Evolutionary conservation across 139 green algal species (phyloP).

Genomic region (Chlorella sp.): DNA sequence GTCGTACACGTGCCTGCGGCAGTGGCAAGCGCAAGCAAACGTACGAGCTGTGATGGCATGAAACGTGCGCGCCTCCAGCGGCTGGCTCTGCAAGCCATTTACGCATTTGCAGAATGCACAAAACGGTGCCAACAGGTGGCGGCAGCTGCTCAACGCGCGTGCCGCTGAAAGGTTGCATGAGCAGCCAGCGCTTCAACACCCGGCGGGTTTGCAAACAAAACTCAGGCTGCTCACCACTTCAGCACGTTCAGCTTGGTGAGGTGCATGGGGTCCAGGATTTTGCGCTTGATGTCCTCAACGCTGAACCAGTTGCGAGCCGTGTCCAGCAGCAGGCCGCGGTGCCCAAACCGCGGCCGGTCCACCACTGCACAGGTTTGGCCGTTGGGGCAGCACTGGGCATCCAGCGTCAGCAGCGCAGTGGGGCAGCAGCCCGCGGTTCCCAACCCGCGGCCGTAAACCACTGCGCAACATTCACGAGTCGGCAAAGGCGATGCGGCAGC

Average conservation of each 20-base stretch:
- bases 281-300: background rate
- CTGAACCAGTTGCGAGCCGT: background rate
- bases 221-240: background rate
- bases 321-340: constrained; percentile 5
- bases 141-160: too few relatives aligned
- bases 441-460: background rate
- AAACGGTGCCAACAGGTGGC: too few relatives aligned
- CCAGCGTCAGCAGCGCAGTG: background rate
- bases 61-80: too few relatives aligned
- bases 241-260: constrained; percentile 4
- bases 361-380: background rate
- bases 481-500: background rate
- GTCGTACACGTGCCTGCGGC: constrained; percentile 9
- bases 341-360: background rate
- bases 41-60: too few relatives aligned
- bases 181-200: too few relatives aligned
- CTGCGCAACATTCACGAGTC: background rate
- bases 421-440: background rate
- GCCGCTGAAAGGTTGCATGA: background rate
- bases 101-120: too few relatives aligned
- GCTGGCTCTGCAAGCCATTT: too few relatives aligned
- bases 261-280: background rate
- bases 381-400: background rate
- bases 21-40: background rate
- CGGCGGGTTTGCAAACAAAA: too few relatives aligned